Conservation (phyloP, 179 eudicot species). For the Actinidia polygama region DNA sequence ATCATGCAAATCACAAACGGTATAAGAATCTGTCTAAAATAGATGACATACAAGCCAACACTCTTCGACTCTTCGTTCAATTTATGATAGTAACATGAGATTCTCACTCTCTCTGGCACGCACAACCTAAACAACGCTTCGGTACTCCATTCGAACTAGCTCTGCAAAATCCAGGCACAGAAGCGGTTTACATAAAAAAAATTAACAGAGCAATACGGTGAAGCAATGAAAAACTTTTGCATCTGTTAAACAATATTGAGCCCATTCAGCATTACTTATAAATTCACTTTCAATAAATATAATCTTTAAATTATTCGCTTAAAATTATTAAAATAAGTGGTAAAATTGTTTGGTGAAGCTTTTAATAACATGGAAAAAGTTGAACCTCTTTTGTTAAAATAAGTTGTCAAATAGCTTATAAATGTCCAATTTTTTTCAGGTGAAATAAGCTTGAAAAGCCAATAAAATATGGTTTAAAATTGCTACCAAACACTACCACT, state of each 20-base stretch:
- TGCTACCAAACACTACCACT: no score
- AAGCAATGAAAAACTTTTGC: neutral
- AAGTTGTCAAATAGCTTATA: no score
- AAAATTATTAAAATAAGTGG: no score
- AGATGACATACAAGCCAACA: slow-evolving; percentile 5
- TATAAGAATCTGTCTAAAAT: neutral
- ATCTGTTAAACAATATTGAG: neutral
- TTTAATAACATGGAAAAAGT: no score
- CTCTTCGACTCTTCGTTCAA: neutral
- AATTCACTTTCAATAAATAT: no score
- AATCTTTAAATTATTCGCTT: no score
- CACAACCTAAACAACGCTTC: neutral
- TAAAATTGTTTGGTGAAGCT: no score
- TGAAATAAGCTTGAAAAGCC: no score
- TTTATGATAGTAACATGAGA: neutral
- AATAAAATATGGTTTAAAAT: no score
- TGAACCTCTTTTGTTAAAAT: no score
- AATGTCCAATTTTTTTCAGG: no score
- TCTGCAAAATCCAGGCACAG: slow-evolving; percentile 17
- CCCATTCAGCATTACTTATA: no score
- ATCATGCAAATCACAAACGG: neutral
- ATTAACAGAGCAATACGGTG: neutral
- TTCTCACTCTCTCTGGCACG: neutral
- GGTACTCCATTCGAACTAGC: neutral
- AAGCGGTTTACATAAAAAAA: neutral